phyloP scores from a whole-genome alignment of 768 basidiomycete species.

The Crassisporium funariophilum region DNA sequence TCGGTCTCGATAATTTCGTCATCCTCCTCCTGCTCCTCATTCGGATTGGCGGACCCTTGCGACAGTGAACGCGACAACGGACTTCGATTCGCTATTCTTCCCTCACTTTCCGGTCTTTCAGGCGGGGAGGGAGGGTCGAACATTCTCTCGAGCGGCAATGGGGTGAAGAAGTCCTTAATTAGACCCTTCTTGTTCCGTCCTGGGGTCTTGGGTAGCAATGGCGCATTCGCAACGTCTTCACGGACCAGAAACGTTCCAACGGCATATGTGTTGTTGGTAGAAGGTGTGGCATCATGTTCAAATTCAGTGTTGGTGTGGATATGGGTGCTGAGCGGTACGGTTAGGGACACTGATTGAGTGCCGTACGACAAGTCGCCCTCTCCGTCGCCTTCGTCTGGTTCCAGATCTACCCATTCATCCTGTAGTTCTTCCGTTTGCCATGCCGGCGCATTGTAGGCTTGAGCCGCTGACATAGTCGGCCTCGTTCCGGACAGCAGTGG shows the following conservation, averaged over 20 bases:
- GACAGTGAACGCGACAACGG: conserved; percentile 13
- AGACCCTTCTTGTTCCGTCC: conserved; percentile 58
- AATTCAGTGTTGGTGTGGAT: conserved; percentile 49
- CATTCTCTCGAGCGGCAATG: conserved; percentile 85
- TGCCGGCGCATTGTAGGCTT: conserved; percentile 44
- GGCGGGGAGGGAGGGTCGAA: conserved; percentile 93
- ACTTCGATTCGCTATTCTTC: conserved; percentile 13
- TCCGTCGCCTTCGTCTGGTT: conserved; percentile 40
- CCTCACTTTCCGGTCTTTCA: conserved; percentile 17
- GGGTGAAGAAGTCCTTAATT: conserved; percentile 86
- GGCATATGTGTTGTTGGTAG: conserved; percentile 31
- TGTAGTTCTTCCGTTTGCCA: conserved; percentile 91
- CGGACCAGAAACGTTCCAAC: conserved; percentile 78
- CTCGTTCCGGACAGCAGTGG: conserved; percentile 6
- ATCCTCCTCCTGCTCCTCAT: conserved; percentile 15
- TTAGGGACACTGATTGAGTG: conserved; percentile 62
- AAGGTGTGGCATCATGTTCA: conserved; percentile 27
- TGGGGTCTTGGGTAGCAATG: conserved; percentile 67
- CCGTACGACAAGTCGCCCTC: conserved; percentile 44
- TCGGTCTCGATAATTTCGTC: conserved; percentile 55
- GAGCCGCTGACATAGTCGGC: conserved; percentile 33
- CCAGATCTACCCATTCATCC: conserved; percentile 87
- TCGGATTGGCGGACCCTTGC: conserved; percentile 3
- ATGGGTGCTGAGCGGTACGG: conserved; percentile 53
- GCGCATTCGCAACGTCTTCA: conserved; percentile 59